phyloP scores from a whole-genome alignment of 495 filamentous ascomycete species.

The Lentithecium fluviatile region DNA sequence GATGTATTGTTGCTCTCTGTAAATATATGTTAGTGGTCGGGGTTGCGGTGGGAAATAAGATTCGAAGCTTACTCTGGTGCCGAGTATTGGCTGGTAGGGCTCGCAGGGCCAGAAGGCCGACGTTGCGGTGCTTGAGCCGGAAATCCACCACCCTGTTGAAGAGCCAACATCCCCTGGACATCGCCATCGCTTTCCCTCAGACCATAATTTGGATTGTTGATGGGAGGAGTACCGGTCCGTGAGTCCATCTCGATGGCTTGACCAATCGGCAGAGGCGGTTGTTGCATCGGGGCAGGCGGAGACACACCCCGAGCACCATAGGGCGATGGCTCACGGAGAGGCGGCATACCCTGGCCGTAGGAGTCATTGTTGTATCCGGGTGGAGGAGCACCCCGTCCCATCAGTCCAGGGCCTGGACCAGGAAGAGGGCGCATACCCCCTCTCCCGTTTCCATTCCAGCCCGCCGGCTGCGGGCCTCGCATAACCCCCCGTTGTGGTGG shows the following conservation, averaged over 20 bases:
- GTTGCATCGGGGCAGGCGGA: conserved; percentile 24
- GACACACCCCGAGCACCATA: conserved; percentile 31
- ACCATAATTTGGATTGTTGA: conserved; percentile 34
- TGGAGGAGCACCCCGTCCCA: conserved; percentile 59
- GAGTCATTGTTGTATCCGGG: conserved; percentile 40
- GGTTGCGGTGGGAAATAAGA: not conserved
- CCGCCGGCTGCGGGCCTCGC: conserved; percentile 39
- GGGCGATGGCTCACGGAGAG: conserved; percentile 25
- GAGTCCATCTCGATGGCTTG: conserved; percentile 85
- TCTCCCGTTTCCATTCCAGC: conserved; percentile 37
- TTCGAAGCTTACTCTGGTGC: conserved; percentile 63
- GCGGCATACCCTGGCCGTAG: conserved; percentile 31
- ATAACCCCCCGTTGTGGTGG: conserved; percentile 35
- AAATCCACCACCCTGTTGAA: conserved; percentile 56
- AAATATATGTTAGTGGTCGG: conserved; percentile 16
- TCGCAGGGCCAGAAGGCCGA: conserved; percentile 47
- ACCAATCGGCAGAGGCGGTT: conserved; percentile 49
- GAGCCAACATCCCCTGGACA: conserved; percentile 65
- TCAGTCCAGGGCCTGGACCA: conserved; percentile 36
- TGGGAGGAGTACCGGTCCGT: conserved; percentile 54
- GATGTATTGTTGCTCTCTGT: conserved; percentile 43
- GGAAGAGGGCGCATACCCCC: conserved; percentile 38
- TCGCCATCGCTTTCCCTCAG: conserved; percentile 66
- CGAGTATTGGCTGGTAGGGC: conserved; percentile 65
- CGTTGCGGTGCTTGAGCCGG: conserved; percentile 42